Conservation (phyloP, 805 yeast species). For the Candida anglica region DNA sequence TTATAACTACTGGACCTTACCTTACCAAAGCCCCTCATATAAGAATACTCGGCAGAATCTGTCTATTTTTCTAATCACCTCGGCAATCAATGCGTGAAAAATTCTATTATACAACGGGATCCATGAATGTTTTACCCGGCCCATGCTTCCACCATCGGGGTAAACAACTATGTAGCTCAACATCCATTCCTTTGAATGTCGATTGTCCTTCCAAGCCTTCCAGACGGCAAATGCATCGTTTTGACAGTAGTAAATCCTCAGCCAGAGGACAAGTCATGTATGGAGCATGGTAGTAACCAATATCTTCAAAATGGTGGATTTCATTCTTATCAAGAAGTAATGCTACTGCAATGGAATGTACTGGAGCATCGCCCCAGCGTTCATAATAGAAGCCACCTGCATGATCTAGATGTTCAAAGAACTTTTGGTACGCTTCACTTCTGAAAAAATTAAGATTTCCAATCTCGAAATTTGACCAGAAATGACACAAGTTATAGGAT, state of each 20-base stretch:
- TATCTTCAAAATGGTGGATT: slow-evolving; percentile 42
- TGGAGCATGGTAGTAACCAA: slow-evolving; percentile 42
- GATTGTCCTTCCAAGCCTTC: slow-evolving; percentile 10
- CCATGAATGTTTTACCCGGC: slow-evolving; percentile 53
- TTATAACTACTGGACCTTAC: too few species aligned
- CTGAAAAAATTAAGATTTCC: slow-evolving; percentile 49
- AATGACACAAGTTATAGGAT: slow-evolving; percentile 56
- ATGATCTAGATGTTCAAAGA: slow-evolving; percentile 43
- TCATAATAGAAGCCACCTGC: slow-evolving; percentile 55
- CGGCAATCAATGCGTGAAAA: too few species aligned
- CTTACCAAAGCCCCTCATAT: too few species aligned
- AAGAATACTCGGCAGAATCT: too few species aligned
- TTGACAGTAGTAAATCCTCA: slow-evolving; percentile 24
- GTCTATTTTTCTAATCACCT: too few species aligned
- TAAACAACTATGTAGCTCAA: slow-evolving; percentile 59
- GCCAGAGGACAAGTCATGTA: slow-evolving; percentile 39
- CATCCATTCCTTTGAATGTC: slow-evolving; percentile 29
- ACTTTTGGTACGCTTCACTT: slow-evolving; percentile 40
- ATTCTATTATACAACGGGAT: too few species aligned
- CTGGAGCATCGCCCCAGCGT: slow-evolving; percentile 58
- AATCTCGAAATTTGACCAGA: slow-evolving; percentile 64
- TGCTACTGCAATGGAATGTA: slow-evolving; percentile 35
- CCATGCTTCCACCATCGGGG: slow-evolving; percentile 75
- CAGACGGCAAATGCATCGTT: slow-evolving; percentile 35
- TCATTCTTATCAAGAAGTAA: slow-evolving; percentile 30